Conservation (phyloP, 2,329 filamentous ascomycete species). For the Colletotrichum sublineola region DNA sequence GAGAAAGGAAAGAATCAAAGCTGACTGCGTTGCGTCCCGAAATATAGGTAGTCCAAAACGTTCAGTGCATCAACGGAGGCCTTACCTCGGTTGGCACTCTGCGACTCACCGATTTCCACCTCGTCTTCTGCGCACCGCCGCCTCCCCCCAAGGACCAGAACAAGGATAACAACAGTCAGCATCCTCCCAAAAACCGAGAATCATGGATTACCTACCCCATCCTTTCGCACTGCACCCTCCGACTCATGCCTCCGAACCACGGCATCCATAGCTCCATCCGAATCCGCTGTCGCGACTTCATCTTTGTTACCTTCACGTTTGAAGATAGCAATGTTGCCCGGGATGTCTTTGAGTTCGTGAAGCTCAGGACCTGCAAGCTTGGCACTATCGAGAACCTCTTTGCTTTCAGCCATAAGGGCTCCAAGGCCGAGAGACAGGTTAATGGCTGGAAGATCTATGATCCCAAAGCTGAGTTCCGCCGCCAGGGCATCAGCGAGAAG, state of each 20-base stretch:
- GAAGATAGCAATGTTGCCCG: conserved; percentile 78
- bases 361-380: conserved; percentile 82
- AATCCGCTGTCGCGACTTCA: conserved; percentile 92
- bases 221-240: conserved; percentile 83
- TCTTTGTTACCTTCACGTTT: conserved; percentile 93
- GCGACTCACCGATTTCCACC: conserved; percentile 74
- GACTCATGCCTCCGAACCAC: conserved; percentile 78
- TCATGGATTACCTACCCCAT: conserved; percentile 97
- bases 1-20: background rate
- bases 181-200: conserved; percentile 65
- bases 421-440: conserved; percentile 78
- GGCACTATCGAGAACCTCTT: conserved; percentile 90
- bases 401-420: conserved; percentile 87
- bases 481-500: conserved; percentile 89
- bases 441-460: conserved; percentile 91
- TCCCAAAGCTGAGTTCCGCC: conserved; percentile 84
- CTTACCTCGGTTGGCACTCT: conserved; percentile 69
- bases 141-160: conserved; percentile 48
- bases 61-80: conserved; percentile 72
- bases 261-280: conserved; percentile 85
- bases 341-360: conserved; percentile 90
- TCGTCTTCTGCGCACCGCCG: conserved; percentile 64
- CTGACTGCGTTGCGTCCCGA: conserved; percentile 42
- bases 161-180: conserved; percentile 28
- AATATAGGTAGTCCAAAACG: conserved; percentile 65